A percentile compares a stretch with the other conserved stretches of the same genome.
Conservation (phyloP, 2,329 filamentous ascomycete genomes). For the Amylocarpus encephaloides region DNA sequence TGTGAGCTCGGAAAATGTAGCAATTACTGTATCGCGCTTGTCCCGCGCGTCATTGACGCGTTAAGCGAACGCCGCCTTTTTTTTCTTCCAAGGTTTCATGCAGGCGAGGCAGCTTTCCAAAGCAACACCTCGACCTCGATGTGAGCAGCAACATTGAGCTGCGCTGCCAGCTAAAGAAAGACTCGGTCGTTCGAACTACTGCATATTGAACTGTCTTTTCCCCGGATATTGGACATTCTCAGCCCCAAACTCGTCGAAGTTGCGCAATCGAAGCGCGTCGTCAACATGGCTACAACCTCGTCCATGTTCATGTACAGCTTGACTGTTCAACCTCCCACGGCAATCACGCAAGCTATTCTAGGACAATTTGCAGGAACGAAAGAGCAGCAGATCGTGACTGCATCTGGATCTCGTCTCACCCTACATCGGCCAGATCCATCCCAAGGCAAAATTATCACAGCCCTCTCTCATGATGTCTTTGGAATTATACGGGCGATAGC, state of each 20-base stretch:
- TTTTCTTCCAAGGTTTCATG: too few relatives aligned
- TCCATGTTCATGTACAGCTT: conserved; percentile 98
- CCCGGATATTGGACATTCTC: not conserved
- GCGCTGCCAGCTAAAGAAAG: conserved; percentile 20
- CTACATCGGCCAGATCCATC: conserved; percentile 80
- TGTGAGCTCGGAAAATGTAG: too few relatives aligned
- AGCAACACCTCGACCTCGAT: not conserved
- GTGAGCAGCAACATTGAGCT: conserved; percentile 7
- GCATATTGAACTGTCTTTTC: too few relatives aligned
- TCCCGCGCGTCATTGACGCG: too few relatives aligned
- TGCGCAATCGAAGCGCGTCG: conserved; percentile 15
- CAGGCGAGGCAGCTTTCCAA: too few relatives aligned
- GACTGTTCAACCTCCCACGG: conserved; percentile 87
- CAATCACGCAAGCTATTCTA: conserved; percentile 82
- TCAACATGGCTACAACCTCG: conserved; percentile 85
- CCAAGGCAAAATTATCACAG: conserved; percentile 77
- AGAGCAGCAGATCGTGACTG: conserved; percentile 95
- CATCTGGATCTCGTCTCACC: conserved; percentile 81
- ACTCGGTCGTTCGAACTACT: not conserved
- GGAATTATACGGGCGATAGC: conserved; percentile 88
- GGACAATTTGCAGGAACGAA: conserved; percentile 95
- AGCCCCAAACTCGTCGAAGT: not conserved
- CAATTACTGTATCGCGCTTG: not conserved
- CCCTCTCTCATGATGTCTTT: conserved; percentile 91
- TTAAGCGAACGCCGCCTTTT: too few relatives aligned